Evolutionary conservation across 495 filamentous ascomycete genomes (phyloP).

Genomic region (Penicillium dipodomyicola): DNA sequence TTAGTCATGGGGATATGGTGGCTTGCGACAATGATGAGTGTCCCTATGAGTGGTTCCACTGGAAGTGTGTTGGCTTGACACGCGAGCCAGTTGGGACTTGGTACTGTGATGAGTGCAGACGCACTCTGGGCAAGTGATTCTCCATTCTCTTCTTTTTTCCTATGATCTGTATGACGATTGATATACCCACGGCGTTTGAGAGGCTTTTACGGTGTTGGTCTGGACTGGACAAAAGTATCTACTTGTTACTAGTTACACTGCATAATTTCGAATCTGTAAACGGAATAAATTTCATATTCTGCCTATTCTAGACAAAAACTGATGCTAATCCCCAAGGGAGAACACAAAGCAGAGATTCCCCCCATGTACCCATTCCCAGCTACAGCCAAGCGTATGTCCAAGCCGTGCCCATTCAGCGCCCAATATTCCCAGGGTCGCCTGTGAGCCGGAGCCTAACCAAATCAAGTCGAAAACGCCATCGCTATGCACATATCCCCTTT

Average conservation of each 20-base stretch:
- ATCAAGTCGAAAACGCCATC: constrained; percentile 39
- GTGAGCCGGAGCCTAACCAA: constrained; percentile 16
- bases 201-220: constrained; percentile 4
- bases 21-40: constrained; percentile 94
- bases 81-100: constrained; percentile 87
- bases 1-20: constrained; percentile 97
- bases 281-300: constrained; percentile 6
- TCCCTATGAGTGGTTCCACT: constrained; percentile 97
- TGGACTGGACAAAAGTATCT: background rate
- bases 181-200: constrained; percentile 26
- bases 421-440: constrained; percentile 1
- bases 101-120: constrained; percentile 83
- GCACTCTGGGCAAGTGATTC: constrained; percentile 52
- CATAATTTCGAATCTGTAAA: background rate
- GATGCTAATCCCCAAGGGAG: background rate
- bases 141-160: constrained; percentile 6
- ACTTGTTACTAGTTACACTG: background rate
- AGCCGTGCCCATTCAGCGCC: constrained; percentile 7
- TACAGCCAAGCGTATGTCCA: constrained; percentile 7
- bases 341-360: background rate
- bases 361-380: constrained; percentile 1
- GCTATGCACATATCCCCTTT: constrained; percentile 37
- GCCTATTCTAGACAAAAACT: constrained; percentile 5
- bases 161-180: constrained; percentile 13
- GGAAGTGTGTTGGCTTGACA: constrained; percentile 87